Base-by-base conservation (phyloP, 495 filamentous ascomycete species). In the Chaetomium fimeti region DNA sequence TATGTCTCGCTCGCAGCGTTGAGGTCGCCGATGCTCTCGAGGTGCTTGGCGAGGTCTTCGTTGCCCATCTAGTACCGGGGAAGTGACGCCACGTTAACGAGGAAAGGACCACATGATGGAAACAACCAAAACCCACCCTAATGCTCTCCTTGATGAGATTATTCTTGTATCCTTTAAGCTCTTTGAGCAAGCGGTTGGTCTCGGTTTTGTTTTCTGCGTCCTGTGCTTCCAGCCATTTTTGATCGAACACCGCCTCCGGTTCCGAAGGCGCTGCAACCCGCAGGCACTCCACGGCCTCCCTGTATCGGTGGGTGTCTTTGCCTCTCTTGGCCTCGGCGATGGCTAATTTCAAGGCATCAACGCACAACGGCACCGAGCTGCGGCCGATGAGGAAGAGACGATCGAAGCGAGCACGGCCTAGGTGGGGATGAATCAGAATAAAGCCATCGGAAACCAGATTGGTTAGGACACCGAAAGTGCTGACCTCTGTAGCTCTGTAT, bases 121-220 rank as follows among this genome's bases (percentile, higher is more conserved):
- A 29, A n/a, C 15, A 15, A 2, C 16, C 32, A 36, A 22, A 57
- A 67, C 87, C 61, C 82, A 95, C 92, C 70, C 95, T 79, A 65
- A 98, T 97, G 76, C 93, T 97, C 76, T 98, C 94, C 74, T 97
- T 97, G 66, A 98, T 91, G 42, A 98, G 75, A 66, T 98, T 98
- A 69, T 98, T 96, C 76, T 97, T 98, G 77, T 98, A 98, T 8
- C 89, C 90, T 72, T 91, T 91, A 32, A 98, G 77, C 71, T 98
- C 92, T 7, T 83, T 78, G 66, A 96, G 90, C 62, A 97, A 78
- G 53, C 89, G 85, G 45, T 89, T 84, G 2, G 85, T 87, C 69
- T 92, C 87, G 2, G 76, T 75, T 61, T 85, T 84, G 64, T 91
- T 87, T n/a, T 81, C 73, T 42, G 83, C 84, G 25, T 83, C 83